phyloP scores from a whole-genome alignment of 2,329 filamentous ascomycete species.

The Cordyceps pruinosa region DNA sequence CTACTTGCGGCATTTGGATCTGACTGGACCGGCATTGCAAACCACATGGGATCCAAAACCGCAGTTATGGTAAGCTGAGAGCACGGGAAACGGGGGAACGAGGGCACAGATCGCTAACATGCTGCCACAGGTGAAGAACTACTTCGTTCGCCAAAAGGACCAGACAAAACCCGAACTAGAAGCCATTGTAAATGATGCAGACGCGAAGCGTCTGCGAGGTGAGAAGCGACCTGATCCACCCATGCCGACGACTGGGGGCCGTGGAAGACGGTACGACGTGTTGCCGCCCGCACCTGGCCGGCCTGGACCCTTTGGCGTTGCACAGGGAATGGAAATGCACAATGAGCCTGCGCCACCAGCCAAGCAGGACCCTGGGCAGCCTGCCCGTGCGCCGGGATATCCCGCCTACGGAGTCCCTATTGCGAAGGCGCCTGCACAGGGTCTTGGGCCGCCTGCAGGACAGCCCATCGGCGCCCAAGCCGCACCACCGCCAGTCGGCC shows the following conservation, averaged over 20 bases:
- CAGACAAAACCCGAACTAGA: constrained; percentile 53
- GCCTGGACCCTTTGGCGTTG: constrained; percentile 40
- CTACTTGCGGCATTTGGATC: constrained; percentile 70
- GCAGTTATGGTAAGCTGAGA: constrained; percentile 61
- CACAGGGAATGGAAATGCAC: constrained; percentile 36
- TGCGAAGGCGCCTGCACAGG: constrained; percentile 33
- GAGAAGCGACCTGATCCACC: constrained; percentile 56
- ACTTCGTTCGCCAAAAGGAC: constrained; percentile 57
- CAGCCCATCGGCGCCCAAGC: constrained; percentile 15
- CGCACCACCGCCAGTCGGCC: constrained; percentile 29
- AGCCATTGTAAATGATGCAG: constrained; percentile 51
- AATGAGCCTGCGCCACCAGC: constrained; percentile 33
- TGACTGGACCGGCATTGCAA: constrained; percentile 69
- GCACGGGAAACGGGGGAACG: neutral
- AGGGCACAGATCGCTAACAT: neutral
- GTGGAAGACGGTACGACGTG: constrained; percentile 44
- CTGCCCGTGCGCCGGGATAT: constrained; percentile 31
- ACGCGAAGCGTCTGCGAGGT: constrained; percentile 46
- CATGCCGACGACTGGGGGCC: constrained; percentile 41
- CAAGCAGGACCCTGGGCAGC: constrained; percentile 37
- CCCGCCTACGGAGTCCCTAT: constrained; percentile 41
- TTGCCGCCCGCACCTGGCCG: constrained; percentile 26
- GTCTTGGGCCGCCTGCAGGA: constrained; percentile 19
- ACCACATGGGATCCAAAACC: constrained; percentile 77
- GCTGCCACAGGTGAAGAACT: constrained; percentile 44